Base-by-base conservation (phyloP, 208 protist species). In the Polymyxa betae region DNA sequence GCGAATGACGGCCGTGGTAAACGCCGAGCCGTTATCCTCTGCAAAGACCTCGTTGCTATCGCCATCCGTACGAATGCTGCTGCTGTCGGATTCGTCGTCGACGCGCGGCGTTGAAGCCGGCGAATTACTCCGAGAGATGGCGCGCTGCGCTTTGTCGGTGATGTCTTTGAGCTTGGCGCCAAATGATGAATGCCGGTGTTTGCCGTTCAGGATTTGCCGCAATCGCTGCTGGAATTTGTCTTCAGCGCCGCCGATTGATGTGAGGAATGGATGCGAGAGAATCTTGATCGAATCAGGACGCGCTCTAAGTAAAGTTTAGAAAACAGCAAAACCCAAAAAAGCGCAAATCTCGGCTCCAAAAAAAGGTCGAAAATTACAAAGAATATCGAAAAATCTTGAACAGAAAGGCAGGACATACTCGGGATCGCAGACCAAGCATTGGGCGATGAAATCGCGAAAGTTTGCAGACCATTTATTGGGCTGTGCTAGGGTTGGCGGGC, bases 171-270 rank as follows among this genome's bases (percentile, higher is more conserved):
- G 72, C 12, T 43, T 35, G 5, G 72, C 5, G 5, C 72, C 72
- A 40, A 82, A n/a, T n/a, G 72, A 82, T 43, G 72, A 82, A 5
- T 5, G 5, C 72, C 72, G 5, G 5, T 12, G 5, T 35, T 82
- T 82, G 16, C 35, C 10, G 35, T 35, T 43, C 35, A 82, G 16
- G 16, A 82, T 35, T n/a, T 5, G 10, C 72, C 35, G 5, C 40
- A 82, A 82, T n/a, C 72, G 5, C 16, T 40, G 16, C 72, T 82
- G 5, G 35, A 82, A 12, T 82, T 82, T 82, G n/a, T 82, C 72
- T n/a, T 82, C 72, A 12, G 5, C 35, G 10, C 16, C 35, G 35
- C 35, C 40, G 35, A 45, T 35, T 20, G 16, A 40, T 29, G 49
- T 24, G 16, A 82, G 72, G 72, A 82, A 82, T 43, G 72, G 72